Evolutionary conservation across 2,329 filamentous ascomycete species (phyloP).

Genomic region (Rhynchosporium agropyri): DNA sequence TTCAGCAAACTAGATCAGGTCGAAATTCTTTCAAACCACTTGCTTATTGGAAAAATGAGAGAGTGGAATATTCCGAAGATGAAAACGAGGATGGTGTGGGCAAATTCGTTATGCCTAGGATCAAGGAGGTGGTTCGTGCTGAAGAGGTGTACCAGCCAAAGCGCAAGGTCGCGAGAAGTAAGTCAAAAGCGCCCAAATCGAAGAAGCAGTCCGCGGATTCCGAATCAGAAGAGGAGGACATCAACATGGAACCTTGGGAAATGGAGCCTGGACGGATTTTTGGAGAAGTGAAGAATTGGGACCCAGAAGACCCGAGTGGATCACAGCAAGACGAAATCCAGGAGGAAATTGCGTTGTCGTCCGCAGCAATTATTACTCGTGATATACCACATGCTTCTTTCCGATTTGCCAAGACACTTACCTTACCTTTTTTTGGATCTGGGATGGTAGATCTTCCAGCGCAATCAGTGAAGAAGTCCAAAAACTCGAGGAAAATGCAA

Average conservation of each 20-base stretch:
- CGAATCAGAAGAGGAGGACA: slow-evolving; percentile 39
- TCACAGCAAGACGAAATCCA: slow-evolving; percentile 57
- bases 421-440: slow-evolving; percentile 81
- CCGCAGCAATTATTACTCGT: slow-evolving; percentile 54
- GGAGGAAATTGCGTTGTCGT: slow-evolving; percentile 55
- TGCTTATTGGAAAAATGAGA: slow-evolving; percentile 85
- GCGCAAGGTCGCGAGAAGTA: slow-evolving; percentile 28
- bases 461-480: slow-evolving; percentile 79
- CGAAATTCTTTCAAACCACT: slow-evolving; percentile 78
- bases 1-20: slow-evolving; percentile 71
- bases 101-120: slow-evolving; percentile 67
- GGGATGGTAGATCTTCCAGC: slow-evolving; percentile 89
- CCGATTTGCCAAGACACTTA: slow-evolving; percentile 85
- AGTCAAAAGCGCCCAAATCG: slow-evolving; percentile 45
- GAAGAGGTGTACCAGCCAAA: slow-evolving; percentile 58
- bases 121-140: slow-evolving; percentile 77
- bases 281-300: slow-evolving; percentile 67
- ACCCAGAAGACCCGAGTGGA: slow-evolving; percentile 60
- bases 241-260: slow-evolving; percentile 72
- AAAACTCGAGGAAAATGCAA: slow-evolving; percentile 95
- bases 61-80: slow-evolving; percentile 67
- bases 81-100: slow-evolving; percentile 51
- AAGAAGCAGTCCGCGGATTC: slow-evolving; percentile 44
- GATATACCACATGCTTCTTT: slow-evolving; percentile 71
- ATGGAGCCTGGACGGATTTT: slow-evolving; percentile 62